Evolutionary conservation across 2,329 filamentous ascomycete species (phyloP).

Genomic region (Cladophialophora carrionii): DNA sequence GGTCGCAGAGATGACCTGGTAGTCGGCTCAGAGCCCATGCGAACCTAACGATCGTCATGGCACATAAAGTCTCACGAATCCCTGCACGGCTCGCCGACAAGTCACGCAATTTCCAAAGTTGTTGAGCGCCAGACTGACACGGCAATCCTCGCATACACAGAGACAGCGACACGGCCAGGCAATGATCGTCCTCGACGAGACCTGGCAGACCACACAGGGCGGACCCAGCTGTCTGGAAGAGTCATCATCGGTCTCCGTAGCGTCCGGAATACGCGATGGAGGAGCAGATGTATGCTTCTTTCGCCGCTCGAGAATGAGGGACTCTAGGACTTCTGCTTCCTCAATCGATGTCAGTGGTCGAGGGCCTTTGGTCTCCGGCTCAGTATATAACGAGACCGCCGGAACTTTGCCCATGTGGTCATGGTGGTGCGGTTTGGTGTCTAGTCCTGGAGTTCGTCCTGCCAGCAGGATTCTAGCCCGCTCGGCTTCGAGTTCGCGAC

Average conservation of each 20-base stretch:
- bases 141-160: constrained; percentile 91
- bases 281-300: constrained; percentile 45
- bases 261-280: constrained; percentile 14
- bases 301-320: constrained; percentile 58
- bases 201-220: constrained; percentile 92
- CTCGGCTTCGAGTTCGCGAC: constrained; percentile 67
- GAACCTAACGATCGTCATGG: constrained; percentile 57
- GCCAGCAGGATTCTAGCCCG: constrained; percentile 69
- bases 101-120: constrained; percentile 97
- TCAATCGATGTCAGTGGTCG: constrained; percentile 53
- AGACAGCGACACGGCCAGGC: constrained; percentile 97
- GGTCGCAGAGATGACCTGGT: background rate
- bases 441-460: constrained; percentile 42
- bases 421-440: constrained; percentile 27
- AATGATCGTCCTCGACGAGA: constrained; percentile 80
- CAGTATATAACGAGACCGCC: constrained; percentile 45
- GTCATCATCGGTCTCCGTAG: constrained; percentile 15
- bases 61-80: constrained; percentile 89
- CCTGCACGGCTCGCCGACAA: constrained; percentile 82
- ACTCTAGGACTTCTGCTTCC: constrained; percentile 62
- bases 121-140: constrained; percentile 91
- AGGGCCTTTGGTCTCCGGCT: constrained; percentile 23
- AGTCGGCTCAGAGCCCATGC: no score
- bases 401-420: constrained; percentile 39
- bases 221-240: constrained; percentile 61